Evolutionary conservation across 108 stramenopile species (phyloP), one percentile per base, ranked within the genome.

Genomic region (Nannochloropsis gaditana): DNA sequence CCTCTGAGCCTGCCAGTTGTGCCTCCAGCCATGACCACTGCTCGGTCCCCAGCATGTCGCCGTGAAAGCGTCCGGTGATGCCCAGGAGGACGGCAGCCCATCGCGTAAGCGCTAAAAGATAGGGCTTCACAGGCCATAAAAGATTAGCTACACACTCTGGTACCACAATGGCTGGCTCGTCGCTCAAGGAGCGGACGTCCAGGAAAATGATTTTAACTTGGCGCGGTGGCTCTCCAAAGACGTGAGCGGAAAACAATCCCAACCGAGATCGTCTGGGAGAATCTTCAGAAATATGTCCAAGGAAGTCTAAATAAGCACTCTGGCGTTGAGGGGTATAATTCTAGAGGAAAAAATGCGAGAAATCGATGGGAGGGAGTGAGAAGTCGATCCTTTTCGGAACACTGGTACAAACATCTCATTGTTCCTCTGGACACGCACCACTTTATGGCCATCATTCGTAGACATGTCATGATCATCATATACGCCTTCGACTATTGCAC

Each of bases 21-120:
- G 45, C 80, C 41, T 85, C 86, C 3, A 90, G 88, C 90, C 90
- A 90, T 5, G 50, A 80, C 90, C 90, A 90, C 86, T 90, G 90
- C n/a, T 82, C 83, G 79, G 86, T 84, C 43, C 89, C 90, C 42
- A 90, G 44, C 79, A 90, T 50, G 9, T 89, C 87, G 11, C 90
- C 90, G 11, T 11, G 80, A 84, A 89, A 88, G 5, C 87, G 44
- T 15, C 87, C 83, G 17, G 89, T 89, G 11, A 87, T 42, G 44
- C 90, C 89, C 9, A 90, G 45, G 17, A 43, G 44, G 84, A 73
- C 59, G 59, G 59, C 59, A 5, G 59, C n/a, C 59, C 59, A 73
- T n/a, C 59, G 3, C 19, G 59, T 73, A 15, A 73, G 59, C 19
- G 59, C 59, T 2, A 73, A n/a, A 15, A 73, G n/a, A 6, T 73